Percentiles rank a stretch among this genome's conserved stretches.
Conservation (phyloP, 495 filamentous ascomycete species). For the Apiosordaria backusii region DNA sequence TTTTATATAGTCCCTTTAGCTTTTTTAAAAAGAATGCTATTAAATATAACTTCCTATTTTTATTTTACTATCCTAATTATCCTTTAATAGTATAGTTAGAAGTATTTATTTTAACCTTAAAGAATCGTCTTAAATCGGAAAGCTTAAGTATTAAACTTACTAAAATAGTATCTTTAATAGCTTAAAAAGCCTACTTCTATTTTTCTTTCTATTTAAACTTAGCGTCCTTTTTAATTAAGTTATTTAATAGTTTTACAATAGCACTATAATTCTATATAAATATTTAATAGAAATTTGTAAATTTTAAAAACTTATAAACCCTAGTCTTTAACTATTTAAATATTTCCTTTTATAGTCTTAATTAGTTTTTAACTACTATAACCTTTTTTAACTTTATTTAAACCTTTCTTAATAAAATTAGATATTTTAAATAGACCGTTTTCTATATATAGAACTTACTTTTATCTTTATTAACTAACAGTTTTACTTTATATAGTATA, state of each 20-base stretch:
- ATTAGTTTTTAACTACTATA: too few species aligned
- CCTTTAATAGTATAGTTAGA: background rate
- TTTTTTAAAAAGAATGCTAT: background rate
- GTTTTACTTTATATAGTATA: background rate
- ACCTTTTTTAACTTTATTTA: too few species aligned
- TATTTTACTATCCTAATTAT: background rate
- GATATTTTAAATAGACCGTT: background rate
- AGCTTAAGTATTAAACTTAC: background rate
- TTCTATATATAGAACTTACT: background rate
- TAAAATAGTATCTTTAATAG: too few species aligned
- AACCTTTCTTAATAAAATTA: too few species aligned
- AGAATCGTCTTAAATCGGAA: background rate
- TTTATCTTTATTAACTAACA: background rate
- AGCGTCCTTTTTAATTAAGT: background rate
- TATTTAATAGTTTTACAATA: constrained; percentile 1
- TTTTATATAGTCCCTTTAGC: background rate
- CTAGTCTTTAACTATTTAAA: too few species aligned
- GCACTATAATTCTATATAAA: background rate
- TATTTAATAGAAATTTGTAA: background rate
- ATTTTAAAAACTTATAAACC: too few species aligned
- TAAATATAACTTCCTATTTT: background rate
- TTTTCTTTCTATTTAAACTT: background rate
- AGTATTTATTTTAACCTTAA: background rate
- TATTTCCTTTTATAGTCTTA: too few species aligned
- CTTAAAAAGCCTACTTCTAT: too few species aligned